Evolutionary conservation across 2,329 filamentous ascomycete species (phyloP).

Genomic region (Mycosphaerella sp.): DNA sequence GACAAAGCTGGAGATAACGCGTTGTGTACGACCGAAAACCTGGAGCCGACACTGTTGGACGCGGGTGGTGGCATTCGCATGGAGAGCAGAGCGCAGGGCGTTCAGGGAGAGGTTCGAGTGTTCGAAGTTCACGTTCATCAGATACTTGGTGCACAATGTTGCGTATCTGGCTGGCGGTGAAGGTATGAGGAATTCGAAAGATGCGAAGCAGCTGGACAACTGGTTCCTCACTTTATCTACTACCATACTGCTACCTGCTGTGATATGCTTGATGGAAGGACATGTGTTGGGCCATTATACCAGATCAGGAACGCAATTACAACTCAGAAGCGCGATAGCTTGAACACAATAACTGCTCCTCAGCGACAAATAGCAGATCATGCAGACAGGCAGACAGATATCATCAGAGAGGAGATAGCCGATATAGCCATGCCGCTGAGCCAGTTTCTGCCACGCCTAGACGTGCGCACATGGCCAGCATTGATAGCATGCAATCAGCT

Average conservation of each 20-base stretch:
- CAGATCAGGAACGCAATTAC: slow-evolving; percentile 23
- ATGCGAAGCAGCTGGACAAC: slow-evolving; percentile 11
- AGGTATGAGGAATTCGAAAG: slow-evolving; percentile 1
- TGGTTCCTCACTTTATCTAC: slow-evolving; percentile 12
- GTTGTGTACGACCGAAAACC: neutral
- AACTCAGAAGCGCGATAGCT: slow-evolving; percentile 23
- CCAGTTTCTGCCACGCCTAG: slow-evolving; percentile 16
- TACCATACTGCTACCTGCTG: slow-evolving; percentile 12
- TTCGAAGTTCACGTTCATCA: slow-evolving; percentile 3
- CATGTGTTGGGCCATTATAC: slow-evolving; percentile 6
- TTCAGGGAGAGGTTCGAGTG: neutral
- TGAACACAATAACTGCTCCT: slow-evolving; percentile 24
- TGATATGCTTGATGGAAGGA: slow-evolving; percentile 15
- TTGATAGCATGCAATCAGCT: slow-evolving; percentile 26
- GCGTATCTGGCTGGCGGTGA: slow-evolving; percentile 12
- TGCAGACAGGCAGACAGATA: slow-evolving; percentile 9
- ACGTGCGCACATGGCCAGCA: slow-evolving; percentile 13
- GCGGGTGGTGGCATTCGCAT: neutral
- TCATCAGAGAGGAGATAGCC: slow-evolving; percentile 24
- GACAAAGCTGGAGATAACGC: neutral
- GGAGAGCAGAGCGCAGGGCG: neutral
- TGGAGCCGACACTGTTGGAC: neutral
- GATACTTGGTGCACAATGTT: slow-evolving; percentile 23
- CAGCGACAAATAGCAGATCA: slow-evolving; percentile 24
- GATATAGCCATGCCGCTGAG: slow-evolving; percentile 26